These are phyloP conservation scores for Lophiostoma macrostomum DNA, from an alignment of 495 filamentous ascomycete genomes.

Conservation along the genomic window DNA sequence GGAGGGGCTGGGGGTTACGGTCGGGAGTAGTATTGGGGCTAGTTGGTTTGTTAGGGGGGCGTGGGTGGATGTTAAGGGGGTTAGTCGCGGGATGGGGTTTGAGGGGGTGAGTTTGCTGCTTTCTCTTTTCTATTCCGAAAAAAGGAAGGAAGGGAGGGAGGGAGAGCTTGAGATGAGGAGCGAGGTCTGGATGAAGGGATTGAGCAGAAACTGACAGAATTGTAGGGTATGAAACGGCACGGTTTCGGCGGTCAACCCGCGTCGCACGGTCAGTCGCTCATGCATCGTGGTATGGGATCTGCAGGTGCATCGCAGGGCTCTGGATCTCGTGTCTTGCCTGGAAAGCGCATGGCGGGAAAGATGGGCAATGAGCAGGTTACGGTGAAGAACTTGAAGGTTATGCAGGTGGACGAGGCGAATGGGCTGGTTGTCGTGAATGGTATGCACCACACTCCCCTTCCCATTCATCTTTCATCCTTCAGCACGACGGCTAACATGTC, in stretches of 20 bases:
- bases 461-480: background rate
- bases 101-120: slow-evolving; percentile 54
- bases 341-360: slow-evolving; percentile 94
- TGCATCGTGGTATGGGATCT: slow-evolving; percentile 86
- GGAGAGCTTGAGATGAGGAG: background rate
- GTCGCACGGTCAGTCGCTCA: slow-evolving; percentile 89
- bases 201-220: too few relatives aligned
- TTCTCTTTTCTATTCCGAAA: background rate
- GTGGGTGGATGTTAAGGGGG: slow-evolving; percentile 78
- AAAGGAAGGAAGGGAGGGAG: background rate
- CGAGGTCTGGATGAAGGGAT: background rate
- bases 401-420: slow-evolving; percentile 79
- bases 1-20: slow-evolving; percentile 59
- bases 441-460: slow-evolving; percentile 32
- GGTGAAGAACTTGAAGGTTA: slow-evolving; percentile 81
- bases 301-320: slow-evolving; percentile 82
- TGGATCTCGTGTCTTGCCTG: slow-evolving; percentile 86
- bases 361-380: slow-evolving; percentile 89
- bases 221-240: slow-evolving; percentile 86
- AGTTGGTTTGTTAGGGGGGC: slow-evolving; percentile 89
- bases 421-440: slow-evolving; percentile 87
- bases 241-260: slow-evolving; percentile 85
- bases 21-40: slow-evolving; percentile 71
- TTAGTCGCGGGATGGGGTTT: slow-evolving; percentile 83
- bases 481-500: background rate